Percentiles rank a stretch among this genome's conserved stretches.
Conservation (phyloP, 1,284 basidiomycete genomes). For the Ceratobasidium sp. region DNA sequence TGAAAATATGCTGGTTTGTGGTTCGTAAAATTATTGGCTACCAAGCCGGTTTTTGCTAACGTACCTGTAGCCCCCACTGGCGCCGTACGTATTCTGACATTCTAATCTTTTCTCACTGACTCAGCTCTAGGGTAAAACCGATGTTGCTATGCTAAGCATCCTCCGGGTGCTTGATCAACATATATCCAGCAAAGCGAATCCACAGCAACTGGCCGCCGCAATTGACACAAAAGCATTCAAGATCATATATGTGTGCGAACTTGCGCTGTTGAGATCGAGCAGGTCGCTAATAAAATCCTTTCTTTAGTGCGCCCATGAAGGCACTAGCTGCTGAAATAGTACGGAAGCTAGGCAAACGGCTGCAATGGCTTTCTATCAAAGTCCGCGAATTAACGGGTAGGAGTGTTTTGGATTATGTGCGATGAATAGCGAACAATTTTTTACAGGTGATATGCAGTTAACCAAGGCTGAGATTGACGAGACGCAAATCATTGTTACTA, state of each 20-base stretch:
- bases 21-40: slow-evolving; percentile 63
- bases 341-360: slow-evolving; percentile 89
- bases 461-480: slow-evolving; percentile 94
- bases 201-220: slow-evolving; percentile 64
- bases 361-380: slow-evolving; percentile 90
- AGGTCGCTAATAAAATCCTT: slow-evolving; percentile 14
- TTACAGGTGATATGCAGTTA: slow-evolving; percentile 95
- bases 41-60: background rate
- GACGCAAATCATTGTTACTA: slow-evolving; percentile 99
- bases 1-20: slow-evolving; percentile 97
- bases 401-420: slow-evolving; percentile 42
- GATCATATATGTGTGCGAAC: slow-evolving; percentile 92
- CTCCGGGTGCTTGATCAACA: slow-evolving; percentile 89
- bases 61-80: slow-evolving; percentile 85
- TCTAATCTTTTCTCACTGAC: slow-evolving; percentile 44
- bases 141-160: slow-evolving; percentile 96
- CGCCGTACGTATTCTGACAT: slow-evolving; percentile 73
- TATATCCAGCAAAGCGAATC: slow-evolving; percentile 60
- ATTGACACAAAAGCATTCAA: slow-evolving; percentile 88
- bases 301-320: slow-evolving; percentile 93
- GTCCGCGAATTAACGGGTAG: slow-evolving; percentile 93
- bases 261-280: background rate
- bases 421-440: background rate
- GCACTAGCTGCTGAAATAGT: slow-evolving; percentile 97
- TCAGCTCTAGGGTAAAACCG: slow-evolving; percentile 90